These are phyloP conservation scores for Botryotinia convoluta DNA, from an alignment of 2,329 filamentous ascomycete genomes.

Conservation along the genomic window DNA sequence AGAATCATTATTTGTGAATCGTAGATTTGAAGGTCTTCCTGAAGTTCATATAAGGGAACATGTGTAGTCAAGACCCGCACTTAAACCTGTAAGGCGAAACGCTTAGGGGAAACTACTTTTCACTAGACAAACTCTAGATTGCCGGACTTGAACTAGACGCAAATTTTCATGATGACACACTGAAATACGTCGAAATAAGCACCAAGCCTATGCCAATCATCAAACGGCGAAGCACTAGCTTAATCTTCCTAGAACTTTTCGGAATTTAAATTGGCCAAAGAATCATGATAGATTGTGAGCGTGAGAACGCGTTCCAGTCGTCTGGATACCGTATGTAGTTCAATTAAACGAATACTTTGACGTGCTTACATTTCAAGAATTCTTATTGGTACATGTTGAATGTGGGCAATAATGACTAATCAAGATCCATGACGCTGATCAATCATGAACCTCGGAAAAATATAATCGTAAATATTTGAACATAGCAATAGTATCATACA, in stretches of 20 bases:
- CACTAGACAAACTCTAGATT: background rate
- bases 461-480: background rate
- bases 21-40: background rate
- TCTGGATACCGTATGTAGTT: background rate
- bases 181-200: background rate
- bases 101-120: background rate
- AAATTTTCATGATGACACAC: background rate
- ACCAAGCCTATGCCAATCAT: background rate
- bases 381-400: background rate
- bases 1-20: background rate
- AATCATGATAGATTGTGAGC: background rate
- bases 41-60: background rate
- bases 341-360: background rate
- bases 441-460: conserved; percentile 3
- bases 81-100: background rate
- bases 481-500: background rate
- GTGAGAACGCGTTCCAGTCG: background rate
- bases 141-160: background rate
- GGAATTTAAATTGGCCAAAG: background rate
- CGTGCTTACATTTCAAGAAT: conserved; percentile 2
- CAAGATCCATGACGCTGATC: background rate
- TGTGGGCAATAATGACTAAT: background rate
- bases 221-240: background rate
- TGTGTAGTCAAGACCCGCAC: background rate
- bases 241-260: background rate